These are phyloP conservation scores for Miscanthus sacchariflorus DNA, from an alignment of 202 grass and related monocot species.

Conservation along the genomic window DNA sequence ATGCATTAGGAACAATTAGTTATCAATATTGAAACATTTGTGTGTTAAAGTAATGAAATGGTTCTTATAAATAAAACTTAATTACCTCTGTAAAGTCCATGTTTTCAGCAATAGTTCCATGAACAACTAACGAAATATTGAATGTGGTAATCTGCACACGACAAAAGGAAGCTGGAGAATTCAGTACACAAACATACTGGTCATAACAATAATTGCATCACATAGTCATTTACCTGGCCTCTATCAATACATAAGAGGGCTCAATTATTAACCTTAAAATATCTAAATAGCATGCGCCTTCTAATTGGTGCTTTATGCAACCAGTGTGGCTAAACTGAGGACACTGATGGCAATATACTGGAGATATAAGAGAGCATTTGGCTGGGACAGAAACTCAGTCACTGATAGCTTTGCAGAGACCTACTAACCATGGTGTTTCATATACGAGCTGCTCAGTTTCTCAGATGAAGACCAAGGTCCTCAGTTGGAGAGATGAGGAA, in stretches of 20 bases:
- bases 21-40: slow-evolving; percentile 27
- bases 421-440: background rate
- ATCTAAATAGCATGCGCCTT: slow-evolving; percentile 3
- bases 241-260: slow-evolving; percentile 1
- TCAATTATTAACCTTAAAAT: slow-evolving; percentile 21
- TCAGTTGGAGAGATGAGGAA: background rate
- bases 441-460: background rate
- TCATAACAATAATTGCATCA: slow-evolving; percentile 25
- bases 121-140: slow-evolving; percentile 91
- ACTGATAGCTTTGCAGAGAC: background rate
- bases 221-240: background rate
- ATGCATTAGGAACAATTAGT: slow-evolving; percentile 31
- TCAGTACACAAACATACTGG: background rate
- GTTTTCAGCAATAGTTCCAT: slow-evolving; percentile 91
- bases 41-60: background rate
- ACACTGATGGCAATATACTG: background rate
- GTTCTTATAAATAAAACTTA: slow-evolving; percentile 6
- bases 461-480: background rate
- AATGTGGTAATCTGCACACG: slow-evolving; percentile 82
- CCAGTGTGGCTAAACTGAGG: background rate
- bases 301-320: background rate
- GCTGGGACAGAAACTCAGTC: background rate
- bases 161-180: slow-evolving; percentile 15
- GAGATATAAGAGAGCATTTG: background rate
- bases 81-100: slow-evolving; percentile 80